Conservation (phyloP, 305 asterid species). For the Fraxinus velutina region DNA sequence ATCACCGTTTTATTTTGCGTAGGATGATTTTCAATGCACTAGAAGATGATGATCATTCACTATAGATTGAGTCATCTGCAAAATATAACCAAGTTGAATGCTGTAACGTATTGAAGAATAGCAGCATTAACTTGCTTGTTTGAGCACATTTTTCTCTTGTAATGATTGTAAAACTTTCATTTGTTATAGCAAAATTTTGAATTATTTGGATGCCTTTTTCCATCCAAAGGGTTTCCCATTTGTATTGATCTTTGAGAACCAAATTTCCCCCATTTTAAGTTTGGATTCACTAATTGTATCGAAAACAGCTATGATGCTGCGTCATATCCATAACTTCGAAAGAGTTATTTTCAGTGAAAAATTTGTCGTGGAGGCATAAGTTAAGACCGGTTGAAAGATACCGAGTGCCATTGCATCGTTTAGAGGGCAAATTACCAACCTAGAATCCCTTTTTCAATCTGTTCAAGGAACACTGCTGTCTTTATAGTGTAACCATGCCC, state of each 20-base stretch:
- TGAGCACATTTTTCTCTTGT: background rate
- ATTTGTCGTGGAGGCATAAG: constrained; percentile 4
- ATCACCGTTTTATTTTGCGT: constrained; percentile 13
- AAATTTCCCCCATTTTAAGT: background rate
- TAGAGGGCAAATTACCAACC: constrained; percentile 55
- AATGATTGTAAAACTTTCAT: background rate
- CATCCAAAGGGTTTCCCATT: background rate
- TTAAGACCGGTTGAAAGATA: constrained; percentile 70
- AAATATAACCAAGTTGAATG: background rate
- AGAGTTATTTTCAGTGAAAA: background rate
- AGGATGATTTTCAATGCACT: constrained; percentile 76
- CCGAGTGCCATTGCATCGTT: constrained; percentile 45
- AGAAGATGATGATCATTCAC: constrained; percentile 59
- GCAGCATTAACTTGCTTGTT: background rate
- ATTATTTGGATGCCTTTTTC: background rate
- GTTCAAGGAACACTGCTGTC: background rate
- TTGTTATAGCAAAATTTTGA: background rate
- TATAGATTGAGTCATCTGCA: constrained; percentile 9
- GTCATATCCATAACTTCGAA: background rate
- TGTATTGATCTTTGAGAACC: background rate
- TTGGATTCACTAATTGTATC: background rate
- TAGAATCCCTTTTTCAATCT: constrained; percentile 30
- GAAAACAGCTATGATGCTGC: background rate
- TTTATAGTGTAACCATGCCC: background rate
- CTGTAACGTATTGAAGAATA: background rate